phyloP scores from a whole-genome alignment of 169 alveolate genomes.

The Perkinsus chesapeaki region DNA sequence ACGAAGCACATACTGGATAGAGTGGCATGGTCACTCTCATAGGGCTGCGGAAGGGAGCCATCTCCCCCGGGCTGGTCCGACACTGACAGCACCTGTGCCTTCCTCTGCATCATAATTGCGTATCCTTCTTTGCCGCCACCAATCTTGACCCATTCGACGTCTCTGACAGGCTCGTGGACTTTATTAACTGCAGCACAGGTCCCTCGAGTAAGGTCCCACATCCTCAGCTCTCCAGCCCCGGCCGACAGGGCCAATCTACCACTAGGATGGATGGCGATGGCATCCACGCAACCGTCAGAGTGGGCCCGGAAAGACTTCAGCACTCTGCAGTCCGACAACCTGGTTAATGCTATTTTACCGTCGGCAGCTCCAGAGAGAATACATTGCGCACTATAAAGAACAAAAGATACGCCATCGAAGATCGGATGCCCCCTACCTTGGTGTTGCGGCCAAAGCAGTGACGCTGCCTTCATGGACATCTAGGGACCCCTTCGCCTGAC shows the following conservation, averaged over 20 bases:
- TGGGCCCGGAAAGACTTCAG: not conserved
- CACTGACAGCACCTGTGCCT: not conserved
- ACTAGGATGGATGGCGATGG: not conserved
- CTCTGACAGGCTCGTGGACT: not conserved
- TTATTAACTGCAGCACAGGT: not conserved
- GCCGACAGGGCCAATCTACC: not conserved
- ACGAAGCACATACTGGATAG: not conserved
- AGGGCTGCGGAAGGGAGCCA: not conserved
- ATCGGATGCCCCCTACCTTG: too few relatives aligned
- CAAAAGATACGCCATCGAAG: too few relatives aligned
- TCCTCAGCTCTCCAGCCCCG: not conserved
- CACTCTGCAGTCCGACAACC: not conserved
- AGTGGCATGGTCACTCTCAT: not conserved
- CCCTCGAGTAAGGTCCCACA: not conserved
- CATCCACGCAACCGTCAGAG: not conserved
- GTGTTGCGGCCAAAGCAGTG: not conserved
- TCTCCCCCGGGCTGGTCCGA: not conserved
- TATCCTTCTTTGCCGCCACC: not conserved
- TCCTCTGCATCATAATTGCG: not conserved
- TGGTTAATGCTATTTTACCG: not conserved
- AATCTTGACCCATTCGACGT: not conserved
- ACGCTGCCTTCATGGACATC: not conserved
- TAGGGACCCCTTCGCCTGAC: not conserved
- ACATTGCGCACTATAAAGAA: not conserved
- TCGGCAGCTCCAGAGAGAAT: not conserved